Evolutionary conservation across 257 asterid genomes (phyloP), one percentile per base, ranked within the genome.

Genomic region (Thymus quinquecostatus): DNA sequence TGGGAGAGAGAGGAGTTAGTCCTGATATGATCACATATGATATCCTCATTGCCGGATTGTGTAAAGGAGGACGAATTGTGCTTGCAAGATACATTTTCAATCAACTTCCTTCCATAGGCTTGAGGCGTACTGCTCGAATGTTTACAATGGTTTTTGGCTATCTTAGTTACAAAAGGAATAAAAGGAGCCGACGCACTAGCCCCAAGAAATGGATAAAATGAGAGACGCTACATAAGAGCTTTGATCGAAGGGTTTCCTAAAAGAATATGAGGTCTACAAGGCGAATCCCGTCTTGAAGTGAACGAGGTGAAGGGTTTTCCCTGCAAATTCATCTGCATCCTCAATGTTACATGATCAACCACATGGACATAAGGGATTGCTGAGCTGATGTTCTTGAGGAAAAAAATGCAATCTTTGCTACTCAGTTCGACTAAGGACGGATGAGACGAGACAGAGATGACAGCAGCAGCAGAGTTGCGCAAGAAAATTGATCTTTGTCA

Each of bases 1-100:
- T 75, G 79, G 70, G 59, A 50, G 64, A 29, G 38, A 27, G 10
- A 8, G 69, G 70, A 10, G 65, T 64, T 38, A 44, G 9, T 53
- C 55, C 64, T 41, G 9, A 63, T 62, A 28, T 53, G 2, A n/a
- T 28, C 4, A 72, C 77, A 4, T 63, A 63, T 40, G 27, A 5
- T 29, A 53, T 12, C 29, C 47, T 63, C 43, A 11, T 72, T 10
- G 32, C 43, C 13, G 59, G 77, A 0, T 29, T 73, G 62, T 73
- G 77, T n/a, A 43, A 51, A 6, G 60, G 41, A 29, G 66, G 77
- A 43, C 30, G 49, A 33, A 11, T 29, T 45, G 71, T 51, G 14
- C 28, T 27, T 41, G 77, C 77, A 28, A 62, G 64, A 64, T 38
- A 63, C 3, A 29, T 72, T 47, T 58, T 57, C 7, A 1, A n/a